These are phyloP conservation scores for Globisporangium carolinianum DNA, from an alignment of 352 stramenopile genomes.

Conservation along the genomic window DNA sequence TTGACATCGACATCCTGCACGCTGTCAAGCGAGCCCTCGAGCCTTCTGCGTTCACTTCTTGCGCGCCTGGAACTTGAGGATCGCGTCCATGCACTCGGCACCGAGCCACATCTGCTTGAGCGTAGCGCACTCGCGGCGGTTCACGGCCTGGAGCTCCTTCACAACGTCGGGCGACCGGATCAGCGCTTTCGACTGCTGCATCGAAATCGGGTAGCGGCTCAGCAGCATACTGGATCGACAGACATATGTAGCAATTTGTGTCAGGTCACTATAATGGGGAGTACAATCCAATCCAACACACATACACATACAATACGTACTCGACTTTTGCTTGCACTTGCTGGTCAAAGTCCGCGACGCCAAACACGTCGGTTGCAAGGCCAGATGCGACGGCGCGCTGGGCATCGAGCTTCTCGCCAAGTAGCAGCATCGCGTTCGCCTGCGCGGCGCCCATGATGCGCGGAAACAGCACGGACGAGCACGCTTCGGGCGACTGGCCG, in stretches of 20 bases:
- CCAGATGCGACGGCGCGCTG: conserved; percentile 37
- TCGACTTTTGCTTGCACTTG: conserved; percentile 52
- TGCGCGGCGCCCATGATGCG: conserved; percentile 79
- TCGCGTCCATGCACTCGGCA: conserved; percentile 69
- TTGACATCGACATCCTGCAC: no score
- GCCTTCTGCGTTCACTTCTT: conserved; percentile 22
- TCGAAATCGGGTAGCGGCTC: conserved; percentile 54
- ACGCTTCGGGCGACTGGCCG: conserved; percentile 88
- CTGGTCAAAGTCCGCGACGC: conserved; percentile 53
- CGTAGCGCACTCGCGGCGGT: conserved; percentile 48
- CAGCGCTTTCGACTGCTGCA: conserved; percentile 55
- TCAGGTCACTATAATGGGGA: no score
- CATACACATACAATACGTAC: conserved; percentile 19
- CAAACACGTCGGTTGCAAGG: conserved; percentile 47
- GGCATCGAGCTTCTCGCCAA: conserved; percentile 81
- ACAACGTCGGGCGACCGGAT: conserved; percentile 40
- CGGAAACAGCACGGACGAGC: conserved; percentile 82
- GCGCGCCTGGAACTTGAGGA: conserved; percentile 67
- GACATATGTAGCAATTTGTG: no score
- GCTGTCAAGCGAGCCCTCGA: no score
- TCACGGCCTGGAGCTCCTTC: conserved; percentile 47
- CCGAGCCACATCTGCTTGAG: conserved; percentile 72
- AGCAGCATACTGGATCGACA: conserved; percentile 31
- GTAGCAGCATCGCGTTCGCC: conserved; percentile 78
- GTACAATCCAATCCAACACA: not conserved